Conservation (phyloP, 768 basidiomycete species). For the Lactarius sanguifluus region DNA sequence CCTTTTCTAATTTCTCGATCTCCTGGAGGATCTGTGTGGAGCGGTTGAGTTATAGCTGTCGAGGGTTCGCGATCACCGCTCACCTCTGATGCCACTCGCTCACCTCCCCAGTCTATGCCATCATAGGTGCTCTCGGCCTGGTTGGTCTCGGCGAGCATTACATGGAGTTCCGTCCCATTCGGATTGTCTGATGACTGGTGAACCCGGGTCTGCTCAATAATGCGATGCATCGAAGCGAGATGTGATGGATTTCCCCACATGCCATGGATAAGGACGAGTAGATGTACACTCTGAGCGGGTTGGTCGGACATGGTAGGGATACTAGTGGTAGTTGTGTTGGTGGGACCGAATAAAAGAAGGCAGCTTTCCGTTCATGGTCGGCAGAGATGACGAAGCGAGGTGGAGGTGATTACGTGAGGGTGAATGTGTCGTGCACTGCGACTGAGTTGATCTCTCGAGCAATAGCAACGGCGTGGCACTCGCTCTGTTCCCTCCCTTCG, state of each 20-base stretch:
- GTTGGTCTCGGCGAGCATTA: conserved; percentile 68
- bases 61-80: conserved; percentile 21
- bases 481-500: conserved; percentile 1
- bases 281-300: conserved; percentile 14
- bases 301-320: background rate
- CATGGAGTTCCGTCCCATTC: conserved; percentile 50
- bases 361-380: background rate
- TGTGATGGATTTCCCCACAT: conserved; percentile 83
- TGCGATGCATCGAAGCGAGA: conserved; percentile 55
- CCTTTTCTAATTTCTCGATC: conserved; percentile 50
- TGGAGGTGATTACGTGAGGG: background rate
- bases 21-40: conserved; percentile 52
- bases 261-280: conserved; percentile 48
- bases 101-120: conserved; percentile 82
- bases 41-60: background rate
- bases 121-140: conserved; percentile 70
- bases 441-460: too few relatives aligned
- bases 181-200: conserved; percentile 32
- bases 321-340: background rate
- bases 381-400: background rate
- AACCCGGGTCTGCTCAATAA: conserved; percentile 48
- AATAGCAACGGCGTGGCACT: background rate
- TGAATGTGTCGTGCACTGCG: too few relatives aligned
- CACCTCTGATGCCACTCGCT: conserved; percentile 79
- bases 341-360: too few relatives aligned